These are phyloP conservation scores for Fraxinus latifolia DNA, from an alignment of 305 asterid species.

Conservation along the genomic window DNA sequence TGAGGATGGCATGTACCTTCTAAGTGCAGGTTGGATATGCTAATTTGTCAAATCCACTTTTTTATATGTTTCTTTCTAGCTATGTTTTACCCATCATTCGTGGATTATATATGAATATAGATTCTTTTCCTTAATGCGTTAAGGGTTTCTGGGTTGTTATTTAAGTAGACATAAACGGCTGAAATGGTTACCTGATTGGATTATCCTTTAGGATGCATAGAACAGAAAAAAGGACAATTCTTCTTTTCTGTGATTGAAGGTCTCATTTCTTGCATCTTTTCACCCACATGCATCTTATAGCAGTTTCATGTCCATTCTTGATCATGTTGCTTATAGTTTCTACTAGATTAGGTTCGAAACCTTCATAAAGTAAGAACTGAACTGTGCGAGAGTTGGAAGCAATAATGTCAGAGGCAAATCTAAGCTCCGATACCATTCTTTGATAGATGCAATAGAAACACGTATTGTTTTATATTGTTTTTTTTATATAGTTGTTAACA, in stretches of 20 bases:
- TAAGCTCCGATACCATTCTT: not conserved
- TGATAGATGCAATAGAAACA: not conserved
- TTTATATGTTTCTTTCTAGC: not conserved
- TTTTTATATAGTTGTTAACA: not conserved
- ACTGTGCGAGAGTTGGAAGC: not conserved
- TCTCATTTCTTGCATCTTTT: not conserved
- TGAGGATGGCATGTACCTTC: slow-evolving; percentile 86
- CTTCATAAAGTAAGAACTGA: not conserved
- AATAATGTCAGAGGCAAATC: not conserved
- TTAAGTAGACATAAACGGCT: not conserved
- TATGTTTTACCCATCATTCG: slow-evolving; percentile 3
- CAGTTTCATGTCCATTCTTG: not conserved
- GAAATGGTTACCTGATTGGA: not conserved
- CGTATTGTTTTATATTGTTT: not conserved
- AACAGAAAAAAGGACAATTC: not conserved
- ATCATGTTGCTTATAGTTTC: not conserved
- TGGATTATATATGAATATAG: not conserved
- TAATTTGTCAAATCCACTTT: slow-evolving; percentile 3
- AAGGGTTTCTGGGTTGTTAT: not conserved
- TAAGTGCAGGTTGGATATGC: slow-evolving; percentile 75
- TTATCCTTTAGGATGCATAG: not conserved
- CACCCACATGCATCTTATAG: not conserved
- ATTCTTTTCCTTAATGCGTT: not conserved
- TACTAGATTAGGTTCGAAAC: not conserved
- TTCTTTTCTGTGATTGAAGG: slow-evolving; percentile 5